A percentile compares a stretch with the other conserved stretches of the same genome.
Conservation (phyloP, 2,329 filamentous ascomycete genomes). For the Pseudomassariella vexata region DNA sequence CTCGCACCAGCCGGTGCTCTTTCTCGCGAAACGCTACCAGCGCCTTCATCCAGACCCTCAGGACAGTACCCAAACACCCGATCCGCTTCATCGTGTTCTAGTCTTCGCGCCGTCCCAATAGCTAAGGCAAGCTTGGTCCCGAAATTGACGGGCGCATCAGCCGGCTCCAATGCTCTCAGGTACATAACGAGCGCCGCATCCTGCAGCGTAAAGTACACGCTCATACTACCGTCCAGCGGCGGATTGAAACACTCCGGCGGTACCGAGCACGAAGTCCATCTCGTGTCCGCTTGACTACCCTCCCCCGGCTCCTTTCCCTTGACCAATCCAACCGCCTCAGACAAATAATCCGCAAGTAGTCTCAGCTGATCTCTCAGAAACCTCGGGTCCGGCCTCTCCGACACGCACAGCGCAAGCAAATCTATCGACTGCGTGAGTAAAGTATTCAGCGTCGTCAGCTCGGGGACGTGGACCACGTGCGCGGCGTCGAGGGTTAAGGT, state of each 20-base stretch:
- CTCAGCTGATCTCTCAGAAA: constrained; percentile 52
- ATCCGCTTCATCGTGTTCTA: constrained; percentile 76
- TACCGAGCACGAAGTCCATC: constrained; percentile 23
- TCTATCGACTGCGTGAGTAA: constrained; percentile 79
- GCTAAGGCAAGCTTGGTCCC: constrained; percentile 65
- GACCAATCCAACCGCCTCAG: constrained; percentile 45
- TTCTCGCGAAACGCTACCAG: constrained; percentile 7
- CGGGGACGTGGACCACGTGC: constrained; percentile 54
- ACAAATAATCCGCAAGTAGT: constrained; percentile 48
- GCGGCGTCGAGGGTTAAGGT: constrained; percentile 42
- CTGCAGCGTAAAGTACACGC: constrained; percentile 65
- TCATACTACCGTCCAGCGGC: constrained; percentile 57
- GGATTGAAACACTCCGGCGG: constrained; percentile 22
- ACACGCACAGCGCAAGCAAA: constrained; percentile 71
- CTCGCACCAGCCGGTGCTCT: constrained; percentile 7
- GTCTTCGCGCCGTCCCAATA: constrained; percentile 57
- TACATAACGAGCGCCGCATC: constrained; percentile 66
- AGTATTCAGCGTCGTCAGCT: constrained; percentile 67
- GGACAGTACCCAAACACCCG: constrained; percentile 61
- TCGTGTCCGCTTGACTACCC: constrained; percentile 8
- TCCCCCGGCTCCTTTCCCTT: constrained; percentile 47
- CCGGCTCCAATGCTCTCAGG: constrained; percentile 65
- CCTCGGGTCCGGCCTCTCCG: constrained; percentile 59
- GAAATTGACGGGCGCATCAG: constrained; percentile 53
- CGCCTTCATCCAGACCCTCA: constrained; percentile 15